phyloP scores from a whole-genome alignment of 148 eudicot species.

The Vaccinium darrowii region DNA sequence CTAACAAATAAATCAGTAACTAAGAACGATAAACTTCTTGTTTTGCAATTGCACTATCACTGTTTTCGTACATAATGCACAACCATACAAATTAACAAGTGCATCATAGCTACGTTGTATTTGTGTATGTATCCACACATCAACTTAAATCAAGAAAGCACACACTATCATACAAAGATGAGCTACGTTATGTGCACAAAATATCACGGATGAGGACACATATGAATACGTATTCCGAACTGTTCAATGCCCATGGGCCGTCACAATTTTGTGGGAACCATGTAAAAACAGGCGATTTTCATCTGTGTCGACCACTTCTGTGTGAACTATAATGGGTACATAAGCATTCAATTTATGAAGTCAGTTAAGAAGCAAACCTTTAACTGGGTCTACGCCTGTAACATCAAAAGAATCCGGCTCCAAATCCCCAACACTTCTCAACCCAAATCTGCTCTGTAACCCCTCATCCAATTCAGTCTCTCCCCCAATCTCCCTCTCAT shows the following conservation, averaged over 20 bases:
- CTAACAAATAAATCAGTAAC: not conserved
- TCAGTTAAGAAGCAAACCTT: conserved; percentile 51
- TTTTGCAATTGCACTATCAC: not conserved
- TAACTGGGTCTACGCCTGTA: conserved; percentile 65
- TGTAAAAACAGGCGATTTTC: too few relatives aligned
- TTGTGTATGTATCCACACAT: not conserved
- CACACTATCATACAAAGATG: too few relatives aligned
- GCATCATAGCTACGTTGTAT: not conserved
- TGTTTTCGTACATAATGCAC: not conserved
- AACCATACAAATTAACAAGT: not conserved
- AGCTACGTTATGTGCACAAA: too few relatives aligned
- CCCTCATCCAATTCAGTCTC: conserved; percentile 44
- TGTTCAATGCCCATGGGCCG: too few relatives aligned
- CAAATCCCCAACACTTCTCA: conserved; percentile 33
- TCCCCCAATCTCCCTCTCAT: conserved; percentile 23
- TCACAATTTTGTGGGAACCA: too few relatives aligned
- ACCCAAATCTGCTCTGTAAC: conserved; percentile 33
- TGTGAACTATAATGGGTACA: too few relatives aligned
- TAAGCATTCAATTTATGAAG: not conserved
- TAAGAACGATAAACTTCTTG: not conserved
- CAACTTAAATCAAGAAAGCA: not conserved
- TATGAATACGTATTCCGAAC: too few relatives aligned
- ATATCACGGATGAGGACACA: too few relatives aligned
- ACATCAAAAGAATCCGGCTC: conserved; percentile 50
- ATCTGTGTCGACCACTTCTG: too few relatives aligned